Evolutionary conservation across 139 green algal genomes (phyloP).

Genomic region (Yamagishiella unicocca): DNA sequence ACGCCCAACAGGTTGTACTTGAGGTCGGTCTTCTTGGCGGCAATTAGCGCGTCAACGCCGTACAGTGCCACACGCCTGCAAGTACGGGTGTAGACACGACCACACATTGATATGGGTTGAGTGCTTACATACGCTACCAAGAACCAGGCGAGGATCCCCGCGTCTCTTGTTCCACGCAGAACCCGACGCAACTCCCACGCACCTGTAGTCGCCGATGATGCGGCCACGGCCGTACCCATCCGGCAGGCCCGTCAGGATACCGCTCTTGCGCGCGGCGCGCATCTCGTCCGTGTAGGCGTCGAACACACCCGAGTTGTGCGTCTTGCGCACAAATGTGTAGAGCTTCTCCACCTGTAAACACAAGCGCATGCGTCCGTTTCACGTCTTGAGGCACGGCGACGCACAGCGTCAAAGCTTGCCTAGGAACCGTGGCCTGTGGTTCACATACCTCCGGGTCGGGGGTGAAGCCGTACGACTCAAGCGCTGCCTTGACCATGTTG

Average conservation of each 20-base stretch:
- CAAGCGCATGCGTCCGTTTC: too few species aligned
- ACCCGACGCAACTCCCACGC: background rate
- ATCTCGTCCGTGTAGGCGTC: slow-evolving; percentile 85
- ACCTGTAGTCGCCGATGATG: slow-evolving; percentile 87
- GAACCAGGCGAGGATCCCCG: too few species aligned
- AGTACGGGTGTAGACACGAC: too few species aligned
- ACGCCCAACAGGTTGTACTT: slow-evolving; percentile 66
- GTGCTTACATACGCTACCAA: too few species aligned
- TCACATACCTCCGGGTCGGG: slow-evolving; percentile 43
- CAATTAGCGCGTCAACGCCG: slow-evolving; percentile 76
- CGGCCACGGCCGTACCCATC: slow-evolving; percentile 79
- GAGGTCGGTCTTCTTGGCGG: slow-evolving; percentile 74
- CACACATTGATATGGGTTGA: too few species aligned
- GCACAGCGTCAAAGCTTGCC: too few species aligned
- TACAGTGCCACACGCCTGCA: slow-evolving; percentile 79
- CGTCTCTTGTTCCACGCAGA: too few species aligned
- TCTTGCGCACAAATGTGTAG: slow-evolving; percentile 76
- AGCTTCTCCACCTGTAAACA: slow-evolving; percentile 55
- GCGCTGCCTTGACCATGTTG: slow-evolving; percentile 78
- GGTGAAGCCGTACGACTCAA: slow-evolving; percentile 68
- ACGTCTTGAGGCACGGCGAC: too few species aligned
- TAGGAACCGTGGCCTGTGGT: too few species aligned
- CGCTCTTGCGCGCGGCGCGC: slow-evolving; percentile 70
- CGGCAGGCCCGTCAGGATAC: slow-evolving; percentile 83
- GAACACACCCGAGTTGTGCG: slow-evolving; percentile 86